Conservation (phyloP, 495 filamentous ascomycete genomes). For the Sordaria brevicollis region DNA sequence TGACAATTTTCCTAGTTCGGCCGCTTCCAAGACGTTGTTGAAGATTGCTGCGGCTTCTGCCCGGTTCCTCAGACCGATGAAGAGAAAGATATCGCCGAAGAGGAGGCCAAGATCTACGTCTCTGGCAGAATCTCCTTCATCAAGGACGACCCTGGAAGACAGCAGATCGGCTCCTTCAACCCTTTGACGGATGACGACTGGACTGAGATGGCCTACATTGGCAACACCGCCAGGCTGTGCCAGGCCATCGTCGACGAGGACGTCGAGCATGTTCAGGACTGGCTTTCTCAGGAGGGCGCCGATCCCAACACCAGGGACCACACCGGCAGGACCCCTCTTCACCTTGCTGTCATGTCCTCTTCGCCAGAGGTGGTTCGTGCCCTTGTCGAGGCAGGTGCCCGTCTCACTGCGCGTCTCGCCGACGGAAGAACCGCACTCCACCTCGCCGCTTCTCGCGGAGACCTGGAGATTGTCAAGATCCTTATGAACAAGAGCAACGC, state of each 20-base stretch:
- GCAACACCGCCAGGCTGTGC: constrained; percentile 58
- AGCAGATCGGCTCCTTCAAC: constrained; percentile 57
- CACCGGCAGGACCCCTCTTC: constrained; percentile 71
- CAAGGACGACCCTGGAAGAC: constrained; percentile 68
- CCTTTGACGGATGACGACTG: constrained; percentile 73
- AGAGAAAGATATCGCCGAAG: constrained; percentile 55
- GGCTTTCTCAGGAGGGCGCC: constrained; percentile 49
- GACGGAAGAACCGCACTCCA: constrained; percentile 75
- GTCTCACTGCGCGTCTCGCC: constrained; percentile 57
- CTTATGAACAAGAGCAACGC: constrained; percentile 57
- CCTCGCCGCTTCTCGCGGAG: constrained; percentile 59
- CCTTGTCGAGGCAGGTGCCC: constrained; percentile 62
- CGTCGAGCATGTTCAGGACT: constrained; percentile 53
- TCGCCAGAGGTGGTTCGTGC: constrained; percentile 57
- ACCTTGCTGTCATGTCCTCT: constrained; percentile 58
- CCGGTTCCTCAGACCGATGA: constrained; percentile 57
- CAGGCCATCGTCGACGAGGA: constrained; percentile 67
- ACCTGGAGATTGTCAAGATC: constrained; percentile 55
- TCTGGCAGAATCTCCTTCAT: constrained; percentile 61
- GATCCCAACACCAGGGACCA: constrained; percentile 60
- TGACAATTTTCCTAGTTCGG: constrained; percentile 40
- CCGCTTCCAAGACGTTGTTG: constrained; percentile 52
- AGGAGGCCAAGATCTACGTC: constrained; percentile 63
- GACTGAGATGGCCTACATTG: constrained; percentile 71
- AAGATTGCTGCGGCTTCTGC: constrained; percentile 72